Evolutionary conservation across 2,329 filamentous ascomycete species (phyloP).

Genomic region (Keithomyces neogunnii): DNA sequence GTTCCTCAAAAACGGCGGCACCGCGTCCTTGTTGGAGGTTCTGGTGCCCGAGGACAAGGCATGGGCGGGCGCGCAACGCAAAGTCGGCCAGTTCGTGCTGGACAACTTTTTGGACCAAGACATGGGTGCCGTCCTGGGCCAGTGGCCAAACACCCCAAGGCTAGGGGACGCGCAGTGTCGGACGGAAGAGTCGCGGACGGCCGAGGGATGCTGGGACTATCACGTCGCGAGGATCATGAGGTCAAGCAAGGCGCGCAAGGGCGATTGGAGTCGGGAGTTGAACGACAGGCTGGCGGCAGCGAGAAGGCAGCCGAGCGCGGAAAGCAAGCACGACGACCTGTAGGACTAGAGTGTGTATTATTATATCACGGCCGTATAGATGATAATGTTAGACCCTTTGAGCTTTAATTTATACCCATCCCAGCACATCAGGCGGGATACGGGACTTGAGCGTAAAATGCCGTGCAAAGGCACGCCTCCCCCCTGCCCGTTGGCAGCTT

Average conservation of each 20-base stretch:
- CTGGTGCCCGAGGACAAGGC: conserved; percentile 37
- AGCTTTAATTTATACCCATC: neutral
- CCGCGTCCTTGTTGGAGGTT: conserved; percentile 44
- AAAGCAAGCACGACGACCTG: conserved; percentile 22
- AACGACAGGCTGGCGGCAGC: conserved; percentile 23
- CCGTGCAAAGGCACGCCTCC: too few species aligned
- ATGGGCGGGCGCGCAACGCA: conserved; percentile 43
- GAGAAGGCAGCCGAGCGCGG: conserved; percentile 16
- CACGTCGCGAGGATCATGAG: conserved; percentile 34
- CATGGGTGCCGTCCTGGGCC: conserved; percentile 49
- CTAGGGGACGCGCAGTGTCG: conserved; percentile 28
- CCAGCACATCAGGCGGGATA: neutral
- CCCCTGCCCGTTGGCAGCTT: too few species aligned
- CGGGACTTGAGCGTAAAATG: too few species aligned
- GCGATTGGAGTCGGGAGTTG: conserved; percentile 39
- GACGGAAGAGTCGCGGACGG: conserved; percentile 19
- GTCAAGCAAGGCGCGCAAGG: conserved; percentile 25
- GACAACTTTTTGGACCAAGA: conserved; percentile 60
- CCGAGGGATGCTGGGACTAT: conserved; percentile 52
- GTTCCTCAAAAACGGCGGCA: conserved; percentile 47
- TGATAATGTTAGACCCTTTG: neutral
- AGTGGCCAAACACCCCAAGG: conserved; percentile 41
- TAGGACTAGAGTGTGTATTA: conserved; percentile 13
- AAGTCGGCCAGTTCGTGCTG: conserved; percentile 48
- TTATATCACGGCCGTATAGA: neutral